Conservation (phyloP, 148 eudicot genomes). For the Spergularia marina region DNA sequence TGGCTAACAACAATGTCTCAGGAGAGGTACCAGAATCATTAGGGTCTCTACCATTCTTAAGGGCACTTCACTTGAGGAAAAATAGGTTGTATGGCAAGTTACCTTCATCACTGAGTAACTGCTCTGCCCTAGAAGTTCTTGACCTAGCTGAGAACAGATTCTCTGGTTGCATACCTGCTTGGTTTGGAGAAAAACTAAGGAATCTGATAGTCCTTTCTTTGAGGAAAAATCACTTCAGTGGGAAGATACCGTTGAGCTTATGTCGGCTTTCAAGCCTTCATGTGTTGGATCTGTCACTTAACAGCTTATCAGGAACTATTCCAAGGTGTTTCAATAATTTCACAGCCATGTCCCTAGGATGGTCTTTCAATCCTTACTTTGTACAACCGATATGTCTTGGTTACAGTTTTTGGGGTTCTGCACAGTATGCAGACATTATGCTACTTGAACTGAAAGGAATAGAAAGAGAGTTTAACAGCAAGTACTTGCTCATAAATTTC, state of each 20-base stretch:
- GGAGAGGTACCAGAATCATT: conserved; percentile 33
- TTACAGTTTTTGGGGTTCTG: conserved; percentile 12
- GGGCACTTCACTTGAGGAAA: conserved; percentile 25
- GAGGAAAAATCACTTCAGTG: conserved; percentile 28
- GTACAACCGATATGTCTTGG: conserved; percentile 12
- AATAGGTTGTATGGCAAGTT: conserved; percentile 37
- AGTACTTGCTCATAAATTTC: conserved; percentile 37
- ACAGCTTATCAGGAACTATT: conserved; percentile 36
- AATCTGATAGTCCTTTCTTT: conserved; percentile 22
- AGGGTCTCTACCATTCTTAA: background rate
- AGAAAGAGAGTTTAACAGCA: conserved; percentile 31
- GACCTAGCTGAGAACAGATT: conserved; percentile 45
- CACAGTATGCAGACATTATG: conserved; percentile 35
- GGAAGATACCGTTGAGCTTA: conserved; percentile 36
- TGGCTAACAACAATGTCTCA: conserved; percentile 37
- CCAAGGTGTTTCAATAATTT: conserved; percentile 38
- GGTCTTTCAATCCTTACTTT: conserved; percentile 12
- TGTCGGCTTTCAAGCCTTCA: conserved; percentile 30
- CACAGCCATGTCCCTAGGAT: conserved; percentile 16
- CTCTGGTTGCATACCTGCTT: conserved; percentile 29
- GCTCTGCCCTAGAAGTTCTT: conserved; percentile 14
- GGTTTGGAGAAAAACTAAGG: background rate
- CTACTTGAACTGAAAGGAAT: conserved; percentile 31
- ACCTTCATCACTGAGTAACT: conserved; percentile 14
- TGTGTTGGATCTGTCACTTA: conserved; percentile 38